Base-by-base conservation (phyloP, 2,329 filamentous ascomycete genomes). In the Neodidymelliopsis sp. region DNA sequence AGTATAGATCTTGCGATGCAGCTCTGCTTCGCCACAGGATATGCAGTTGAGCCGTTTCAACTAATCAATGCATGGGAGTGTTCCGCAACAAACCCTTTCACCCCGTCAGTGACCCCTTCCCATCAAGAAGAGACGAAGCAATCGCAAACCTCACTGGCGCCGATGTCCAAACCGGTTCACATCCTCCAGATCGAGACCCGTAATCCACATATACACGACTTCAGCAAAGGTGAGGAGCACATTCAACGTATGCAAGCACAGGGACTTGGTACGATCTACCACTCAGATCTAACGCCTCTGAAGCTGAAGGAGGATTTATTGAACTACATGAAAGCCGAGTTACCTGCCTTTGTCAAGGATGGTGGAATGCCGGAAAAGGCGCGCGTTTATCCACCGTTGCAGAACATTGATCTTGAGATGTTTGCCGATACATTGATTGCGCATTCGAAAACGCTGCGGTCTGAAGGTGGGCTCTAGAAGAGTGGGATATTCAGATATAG, bases 11-110 rank as follows among this genome's bases (percentile, higher is more conserved):
- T 59, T 3, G 57, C 56, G 7, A 23, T 60, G 3, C 22, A 43
- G 4, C 46, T 60, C 6, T 23, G 30, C 12, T 60, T 60, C 19
- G 50, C 57, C n/a, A 59, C 45, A 0, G 51, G 50, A 4, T 60
- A 56, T 15, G 57, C 57, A 7, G 57, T 60, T 4, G 57, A 60
- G 29, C 57, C 57, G 0, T 58, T 47, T 25, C 57, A 60, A 15
- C 23, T 53, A 12, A 43, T 60, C 24, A 37, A 60, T 20, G 28
- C 36, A 4, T 56, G 49, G 49, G 49, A 58, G 27, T 41, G 34
- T 1, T 51, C 45, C 11, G 35, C 43, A n/a, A 6, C 24, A 4
- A 7, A 36, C 2, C 41, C 41, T 8, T 16, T 15, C 4, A 13
- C 36, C 3, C 30, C 39, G n/a, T 12, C 31, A 7, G 9, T n/a